Percentiles rank a stretch among this genome's conserved stretches.
phyloP scores from a whole-genome alignment of 2,329 filamentous ascomycete species.

The Botrytis elliptica region DNA sequence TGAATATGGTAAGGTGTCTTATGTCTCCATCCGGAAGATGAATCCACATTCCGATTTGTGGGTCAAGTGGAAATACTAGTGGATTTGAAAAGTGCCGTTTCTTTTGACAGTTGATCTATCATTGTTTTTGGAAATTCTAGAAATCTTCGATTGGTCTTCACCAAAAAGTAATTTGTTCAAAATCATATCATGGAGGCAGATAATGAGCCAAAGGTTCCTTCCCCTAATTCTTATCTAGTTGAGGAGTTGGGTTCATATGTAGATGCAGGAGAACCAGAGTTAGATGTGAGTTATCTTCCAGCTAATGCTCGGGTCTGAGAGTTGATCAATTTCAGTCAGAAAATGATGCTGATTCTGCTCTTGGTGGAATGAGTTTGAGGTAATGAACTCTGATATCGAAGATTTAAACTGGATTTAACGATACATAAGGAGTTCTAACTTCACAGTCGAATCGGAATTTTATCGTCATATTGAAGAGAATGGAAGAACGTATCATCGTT shows the following conservation, averaged over 20 bases:
- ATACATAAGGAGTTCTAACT: constrained; percentile 4
- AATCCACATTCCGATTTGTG: not conserved
- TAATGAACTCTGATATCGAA: not conserved
- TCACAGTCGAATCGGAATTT: constrained; percentile 11
- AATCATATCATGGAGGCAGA: not conserved
- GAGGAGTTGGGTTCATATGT: constrained; percentile 14
- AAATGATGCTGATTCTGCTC: constrained; percentile 4
- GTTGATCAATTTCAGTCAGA: not conserved
- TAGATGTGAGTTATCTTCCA: constrained; percentile 2
- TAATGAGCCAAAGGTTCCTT: not conserved
- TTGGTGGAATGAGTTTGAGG: constrained; percentile 13
- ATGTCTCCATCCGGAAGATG: not conserved
- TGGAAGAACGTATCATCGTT: constrained; percentile 20
- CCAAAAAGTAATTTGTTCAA: not conserved
- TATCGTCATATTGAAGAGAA: constrained; percentile 19
- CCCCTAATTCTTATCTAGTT: not conserved
- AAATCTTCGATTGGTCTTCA: not conserved
- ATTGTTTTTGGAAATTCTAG: not conserved
- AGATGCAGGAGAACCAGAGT: not conserved
- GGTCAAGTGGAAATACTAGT: not conserved
- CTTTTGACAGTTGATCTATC: not conserved
- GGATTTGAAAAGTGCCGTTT: not conserved
- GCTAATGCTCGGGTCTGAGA: not conserved
- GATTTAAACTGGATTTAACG: not conserved
- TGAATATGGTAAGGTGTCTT: not conserved